Evolutionary conservation across 345 rosid genomes (phyloP).

Genomic region (Linum lewisii): DNA sequence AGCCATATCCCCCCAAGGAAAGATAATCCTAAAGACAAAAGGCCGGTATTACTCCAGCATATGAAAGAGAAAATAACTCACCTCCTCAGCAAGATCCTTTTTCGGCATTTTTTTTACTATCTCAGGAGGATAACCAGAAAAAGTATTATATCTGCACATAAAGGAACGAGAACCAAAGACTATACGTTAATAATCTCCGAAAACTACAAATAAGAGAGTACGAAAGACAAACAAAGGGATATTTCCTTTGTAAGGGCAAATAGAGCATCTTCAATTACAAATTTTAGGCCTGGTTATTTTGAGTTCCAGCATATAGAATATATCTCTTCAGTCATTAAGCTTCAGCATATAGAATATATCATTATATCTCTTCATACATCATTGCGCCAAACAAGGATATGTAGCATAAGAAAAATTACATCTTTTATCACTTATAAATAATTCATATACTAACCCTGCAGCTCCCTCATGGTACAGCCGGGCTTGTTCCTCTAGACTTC

Average conservation of each 20-base stretch:
- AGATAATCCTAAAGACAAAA: background rate
- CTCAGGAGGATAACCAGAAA: constrained; percentile 90
- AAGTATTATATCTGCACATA: constrained; percentile 74
- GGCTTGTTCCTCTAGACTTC: constrained; percentile 89
- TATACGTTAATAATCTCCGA: background rate
- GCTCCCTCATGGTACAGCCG: constrained; percentile 55
- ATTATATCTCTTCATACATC: no score
- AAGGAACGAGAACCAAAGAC: background rate
- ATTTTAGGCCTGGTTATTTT: no score
- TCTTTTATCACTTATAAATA: background rate
- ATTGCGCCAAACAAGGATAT: background rate
- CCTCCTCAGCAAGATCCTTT: constrained; percentile 95
- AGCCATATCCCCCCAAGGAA: background rate
- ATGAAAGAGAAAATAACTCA: constrained; percentile 16
- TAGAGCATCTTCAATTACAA: no score
- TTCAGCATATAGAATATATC: no score
- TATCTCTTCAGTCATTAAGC: no score
- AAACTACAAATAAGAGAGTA: no score
- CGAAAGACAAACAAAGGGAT: no score
- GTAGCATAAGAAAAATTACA: background rate
- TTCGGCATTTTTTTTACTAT: constrained; percentile 93
- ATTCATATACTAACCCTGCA: constrained; percentile 47
- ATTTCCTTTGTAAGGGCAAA: no score
- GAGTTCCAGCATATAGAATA: no score
- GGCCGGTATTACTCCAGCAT: background rate